Base-by-base conservation (phyloP, 441 rosid species). In the Erodium moschatum region DNA sequence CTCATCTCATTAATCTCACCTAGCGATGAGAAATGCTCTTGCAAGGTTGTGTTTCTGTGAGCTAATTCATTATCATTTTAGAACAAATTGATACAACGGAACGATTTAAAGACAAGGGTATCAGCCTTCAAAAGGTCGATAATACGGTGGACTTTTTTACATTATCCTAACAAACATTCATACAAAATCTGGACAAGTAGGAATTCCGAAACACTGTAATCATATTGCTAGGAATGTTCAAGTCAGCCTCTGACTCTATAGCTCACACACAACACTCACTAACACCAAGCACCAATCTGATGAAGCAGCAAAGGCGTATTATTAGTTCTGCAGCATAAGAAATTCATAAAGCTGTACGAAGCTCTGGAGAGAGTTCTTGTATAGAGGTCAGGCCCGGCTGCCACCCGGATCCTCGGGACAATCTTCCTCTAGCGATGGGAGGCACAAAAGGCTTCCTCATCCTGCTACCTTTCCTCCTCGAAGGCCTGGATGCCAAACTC, bases 281-380 rank as follows among this genome's bases (percentile, higher is more conserved):
- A 19, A 56, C 63, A 56, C 12, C 24, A 56, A 56, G 24, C 68
- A 38, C 21, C 15, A 16, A 0, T 35, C 40, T 5, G 40, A 5
- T 35, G 40, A 33, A 38, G 29, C 58, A 67, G 56, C 56, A 63
- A 69, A 56, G 40, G 8, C 8, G 3, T 5, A 35, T 35, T 35
- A 35, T 35, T 35, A 35, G 8, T 35, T 35, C 40, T 35, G 40
- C 40, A 35, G 8, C 62, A 70, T 65, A 61, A 13, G 21, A 19
- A 48, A 75, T 68, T 42, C 46, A 66, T 72, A 69, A 48, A 66
- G 71, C 5, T 6, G 29, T 15, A 9, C 7, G 29, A 5, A 6
- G 65, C 80, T 80, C 82, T 64, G 85, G 86, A 68, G 89, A 88
- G 24, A 85, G 56, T 77, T 88, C 90, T 74, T 82, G 81, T 20